Evolutionary conservation across 192 early-diverging fungal species (phyloP).

Genomic region (Coemansia sp.): DNA sequence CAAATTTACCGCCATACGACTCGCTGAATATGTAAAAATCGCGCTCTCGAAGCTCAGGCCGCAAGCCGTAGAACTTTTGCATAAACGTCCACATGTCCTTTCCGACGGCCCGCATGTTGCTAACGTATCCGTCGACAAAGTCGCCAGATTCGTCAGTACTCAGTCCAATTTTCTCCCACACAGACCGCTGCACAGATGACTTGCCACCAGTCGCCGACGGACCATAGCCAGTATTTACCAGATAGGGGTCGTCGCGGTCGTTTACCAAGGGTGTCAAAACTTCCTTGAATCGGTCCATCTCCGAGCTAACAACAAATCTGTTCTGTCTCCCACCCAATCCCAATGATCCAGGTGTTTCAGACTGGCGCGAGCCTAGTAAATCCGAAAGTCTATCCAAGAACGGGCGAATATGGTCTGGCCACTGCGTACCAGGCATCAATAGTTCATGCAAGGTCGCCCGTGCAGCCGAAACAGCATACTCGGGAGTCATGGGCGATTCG

Average conservation of each 20-base stretch:
- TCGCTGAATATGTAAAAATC: constrained; percentile 72
- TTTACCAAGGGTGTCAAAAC: neutral
- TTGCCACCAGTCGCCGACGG: neutral
- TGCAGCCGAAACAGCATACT: constrained; percentile 30
- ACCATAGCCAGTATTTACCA: constrained; percentile 46
- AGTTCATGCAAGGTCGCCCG: constrained; percentile 22
- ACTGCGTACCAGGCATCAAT: constrained; percentile 15
- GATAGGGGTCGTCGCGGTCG: constrained; percentile 24
- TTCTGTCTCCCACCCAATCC: neutral
- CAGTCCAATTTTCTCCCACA: constrained; percentile 51
- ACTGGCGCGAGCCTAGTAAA: constrained; percentile 19
- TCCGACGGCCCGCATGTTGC: constrained; percentile 69
- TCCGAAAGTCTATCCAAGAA: constrained; percentile 27
- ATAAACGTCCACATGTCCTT: constrained; percentile 72
- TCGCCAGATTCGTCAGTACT: constrained; percentile 29
- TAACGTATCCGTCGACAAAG: constrained; percentile 68
- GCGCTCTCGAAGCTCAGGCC: constrained; percentile 62
- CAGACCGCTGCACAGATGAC: constrained; percentile 17
- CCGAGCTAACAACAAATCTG: constrained; percentile 5
- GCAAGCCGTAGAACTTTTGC: constrained; percentile 69
- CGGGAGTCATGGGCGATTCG: constrained; percentile 34
- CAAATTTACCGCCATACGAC: constrained; percentile 73
- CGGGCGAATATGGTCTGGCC: constrained; percentile 27
- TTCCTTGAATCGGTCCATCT: constrained; percentile 12
- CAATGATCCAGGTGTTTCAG: constrained; percentile 2